phyloP scores from a whole-genome alignment of 2,329 filamentous ascomycete genomes.

The Penicillium sp. region DNA sequence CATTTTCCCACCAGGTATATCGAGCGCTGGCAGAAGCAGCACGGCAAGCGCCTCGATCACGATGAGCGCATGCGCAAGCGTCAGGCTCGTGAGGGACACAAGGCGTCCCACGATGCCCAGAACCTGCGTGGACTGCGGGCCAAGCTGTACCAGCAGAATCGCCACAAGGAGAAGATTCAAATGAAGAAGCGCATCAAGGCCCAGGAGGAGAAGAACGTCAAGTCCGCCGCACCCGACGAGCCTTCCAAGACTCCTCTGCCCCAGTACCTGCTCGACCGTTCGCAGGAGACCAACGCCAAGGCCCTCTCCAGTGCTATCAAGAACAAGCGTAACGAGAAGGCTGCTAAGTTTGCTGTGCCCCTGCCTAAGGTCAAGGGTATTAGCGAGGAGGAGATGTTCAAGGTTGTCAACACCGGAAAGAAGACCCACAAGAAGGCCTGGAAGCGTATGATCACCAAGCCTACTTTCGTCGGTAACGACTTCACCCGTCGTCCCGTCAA shows the following conservation, averaged over 20 bases:
- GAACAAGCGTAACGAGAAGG: constrained; percentile 91
- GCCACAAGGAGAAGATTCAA: constrained; percentile 97
- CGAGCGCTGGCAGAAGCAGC: constrained; percentile 72
- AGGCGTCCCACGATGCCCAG: constrained; percentile 85
- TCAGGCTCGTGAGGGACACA: constrained; percentile 82
- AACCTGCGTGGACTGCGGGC: constrained; percentile 87
- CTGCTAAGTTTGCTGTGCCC: constrained; percentile 87
- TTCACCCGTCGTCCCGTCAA: constrained; percentile 88
- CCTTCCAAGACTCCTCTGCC: constrained; percentile 77
- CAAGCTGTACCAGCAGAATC: constrained; percentile 90
- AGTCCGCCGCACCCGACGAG: constrained; percentile 74
- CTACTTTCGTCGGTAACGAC: constrained; percentile 85
- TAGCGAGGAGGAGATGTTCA: constrained; percentile 96
- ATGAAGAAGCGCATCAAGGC: constrained; percentile 93
- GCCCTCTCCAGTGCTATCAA: constrained; percentile 84
- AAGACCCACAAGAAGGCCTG: constrained; percentile 82
- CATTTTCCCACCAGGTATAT: constrained; percentile 52
- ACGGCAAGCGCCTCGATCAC: constrained; percentile 67
- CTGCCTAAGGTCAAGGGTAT: constrained; percentile 93
- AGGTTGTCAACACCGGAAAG: constrained; percentile 92
- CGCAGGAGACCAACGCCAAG: constrained; percentile 66
- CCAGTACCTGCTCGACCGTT: constrained; percentile 90
- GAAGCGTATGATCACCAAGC: constrained; percentile 70
- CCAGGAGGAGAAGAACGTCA: constrained; percentile 94
- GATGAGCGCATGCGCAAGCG: constrained; percentile 89